Evolutionary conservation across 177 flowering plant species (phyloP), one percentile per base, ranked within the genome.

Genomic region (Vitis hybrid): DNA sequence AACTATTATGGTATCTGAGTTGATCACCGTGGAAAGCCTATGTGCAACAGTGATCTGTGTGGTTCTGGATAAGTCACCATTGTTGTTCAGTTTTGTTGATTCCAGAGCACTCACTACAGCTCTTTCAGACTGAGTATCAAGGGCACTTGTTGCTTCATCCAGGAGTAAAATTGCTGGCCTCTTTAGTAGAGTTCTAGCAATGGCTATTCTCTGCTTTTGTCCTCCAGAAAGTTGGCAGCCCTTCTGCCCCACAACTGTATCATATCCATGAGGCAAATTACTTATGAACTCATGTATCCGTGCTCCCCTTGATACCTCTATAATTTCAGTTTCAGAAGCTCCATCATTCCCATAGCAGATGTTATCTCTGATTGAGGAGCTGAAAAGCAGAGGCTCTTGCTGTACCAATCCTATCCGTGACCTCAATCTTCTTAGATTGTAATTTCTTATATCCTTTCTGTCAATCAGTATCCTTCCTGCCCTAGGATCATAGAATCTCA

Each of bases 201-300:
- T 87, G 60, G 93, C 88, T 70, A 87, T 82, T 71, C 90, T 79
- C 68, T 90, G 94, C 74, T 90, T 90, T 64, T 88, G 90, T 56
- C 92, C 92, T 3, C 87, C 90, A 12, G 95, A 88, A 60, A 90
- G 89, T 66, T 90, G 93, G 81, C 89, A 86, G 19, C 93, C 96
- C 70, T 79, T 88, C 63, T 87, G 91, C 10, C 92, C 92, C 4
- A 87, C 91, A 11, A 79, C 49, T 31, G 91, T 88, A 61, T 87
- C 78, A 54, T 88, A 88, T 13, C 95, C 92, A 61, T 83, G 63
- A 19, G 87, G 88, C 63, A 90, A 74, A 68, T 61, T 87, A 74
- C 92, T 85, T 49, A 88, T 68, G 39, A 88, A 88, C 10, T 81
- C 85, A 50, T 90, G 86, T 29, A 84, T 81, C 63, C 84, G 86